Evolutionary conservation across 495 filamentous ascomycete genomes (phyloP), one percentile per base, ranked within the genome.

Genomic region (Jackrogersella multiformis): DNA sequence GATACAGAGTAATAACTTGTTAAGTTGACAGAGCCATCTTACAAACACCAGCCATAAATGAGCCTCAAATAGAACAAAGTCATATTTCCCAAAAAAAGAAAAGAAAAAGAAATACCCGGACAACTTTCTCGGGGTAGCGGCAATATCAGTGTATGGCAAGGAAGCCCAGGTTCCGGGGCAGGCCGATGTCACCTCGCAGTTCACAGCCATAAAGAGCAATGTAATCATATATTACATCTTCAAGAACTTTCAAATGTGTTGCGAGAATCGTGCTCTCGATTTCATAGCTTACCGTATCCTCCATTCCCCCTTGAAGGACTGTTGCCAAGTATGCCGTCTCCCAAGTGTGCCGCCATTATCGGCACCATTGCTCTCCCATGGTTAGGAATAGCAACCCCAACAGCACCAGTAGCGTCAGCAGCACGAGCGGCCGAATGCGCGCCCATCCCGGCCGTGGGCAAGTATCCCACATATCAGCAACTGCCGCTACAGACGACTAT

Each of bases 401-500:
- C 66, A 41, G 48, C 46, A 20, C 55, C 55, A n/a, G 56, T 53
- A 9, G 21, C 45, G 9, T 48, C 61, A 24, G 28, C 36, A 15
- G 30, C 49, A 13, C 58, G 32, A 10, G 55, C 26, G 39, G 70
- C 59, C 53, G 61, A 74, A 35, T 80, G 77, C 52, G 56, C 78
- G 0, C 49, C 78, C 5, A 51, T 79, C 20, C 78, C 78, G 7
- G 77, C 77, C n/a, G 73, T 78, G 3, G 68, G 67, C 3, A 65
- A 59, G 10, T 78, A 71, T 49, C 78, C 79, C 23, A 79, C 77
- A 1, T 81, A 68, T 62, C 68, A 79, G 35, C 73, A 79, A 39
- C 74, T 80, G 13, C 78, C 80, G 0, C 59, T 66, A 8, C 78
- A 79, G 54, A 74, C 78, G 24, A 79, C 80, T 3, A 67, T 84